Base-by-base conservation (phyloP, 2,329 filamentous ascomycete species). In the Beauveria pseudobassiana region DNA sequence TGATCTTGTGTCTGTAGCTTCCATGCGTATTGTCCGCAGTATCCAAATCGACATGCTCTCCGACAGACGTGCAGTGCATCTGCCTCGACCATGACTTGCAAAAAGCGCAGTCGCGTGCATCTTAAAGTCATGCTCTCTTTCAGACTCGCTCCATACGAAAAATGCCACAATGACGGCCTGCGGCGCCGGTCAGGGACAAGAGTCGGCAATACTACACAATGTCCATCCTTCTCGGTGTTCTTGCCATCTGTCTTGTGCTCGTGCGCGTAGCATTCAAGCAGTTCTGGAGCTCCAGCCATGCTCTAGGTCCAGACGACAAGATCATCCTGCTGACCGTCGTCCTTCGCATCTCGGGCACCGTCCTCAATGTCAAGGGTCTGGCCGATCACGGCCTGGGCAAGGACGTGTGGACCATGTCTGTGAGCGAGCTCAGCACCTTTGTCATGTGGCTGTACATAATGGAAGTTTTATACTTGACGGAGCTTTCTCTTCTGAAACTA, bases 391-490 rank as follows among this genome's bases (percentile, higher is more conserved):
- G 81, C 1, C 69, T 83, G 8, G 80, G 81, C 7, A 73, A 68
- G 20, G 81, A 84, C 53, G 73, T 82, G 18, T 84, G 81, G 81
- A 80, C 78, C 0, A 63, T 84, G 5, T 63, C 71, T 0, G 68
- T 73, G 0, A 67, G 73, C 0, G 65, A 74, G 18, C 75, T 85
- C 51, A 79, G 75, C 30, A 67, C 68, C 10, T 79, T 84, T 30
- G 68, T 74, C 8, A 70, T 73, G 28, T 75, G 70, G 65, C 76
- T 82, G 24, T 82, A 77, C 64, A 66, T 75, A 62, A 72, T 75
- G 66, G 75, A 77, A 24, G 64, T 73, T 7, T 56, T 81, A 24
- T 82, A 84, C 68, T 81, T 83, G 65, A 58, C 70, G 3, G 70
- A 78, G 18, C 68, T 82, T 14, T 71, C 77, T 1, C 69, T 81